Conservation (phyloP, 2,329 filamentous ascomycete species). For the Pyricularia sp. region DNA sequence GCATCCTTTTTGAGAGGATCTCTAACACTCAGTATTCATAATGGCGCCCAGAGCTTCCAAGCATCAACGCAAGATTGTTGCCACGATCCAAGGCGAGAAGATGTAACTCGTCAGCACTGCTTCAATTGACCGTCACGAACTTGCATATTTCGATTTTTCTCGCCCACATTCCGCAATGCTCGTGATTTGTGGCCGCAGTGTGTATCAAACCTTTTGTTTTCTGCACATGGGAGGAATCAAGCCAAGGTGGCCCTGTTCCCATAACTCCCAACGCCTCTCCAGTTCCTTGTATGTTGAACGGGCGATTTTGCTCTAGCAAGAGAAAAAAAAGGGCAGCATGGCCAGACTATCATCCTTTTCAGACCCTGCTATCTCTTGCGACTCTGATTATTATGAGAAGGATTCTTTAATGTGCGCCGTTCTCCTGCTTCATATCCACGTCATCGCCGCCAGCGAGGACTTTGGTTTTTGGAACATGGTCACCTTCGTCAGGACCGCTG, state of each 20-base stretch:
- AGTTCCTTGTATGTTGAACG: not conserved
- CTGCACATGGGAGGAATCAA: not conserved
- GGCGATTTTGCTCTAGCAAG: not conserved
- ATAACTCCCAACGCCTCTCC: slow-evolving; percentile 2
- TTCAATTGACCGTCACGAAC: not conserved
- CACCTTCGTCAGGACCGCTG: slow-evolving; percentile 35
- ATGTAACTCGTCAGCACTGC: slow-evolving; percentile 8
- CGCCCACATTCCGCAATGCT: not conserved
- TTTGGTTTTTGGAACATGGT: slow-evolving; percentile 54
- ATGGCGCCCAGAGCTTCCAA: slow-evolving; percentile 34
- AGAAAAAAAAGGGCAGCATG: too few species aligned
- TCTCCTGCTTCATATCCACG: slow-evolving; percentile 46
- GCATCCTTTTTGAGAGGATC: not conserved
- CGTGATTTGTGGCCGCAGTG: not conserved
- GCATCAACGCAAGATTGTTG: slow-evolving; percentile 75
- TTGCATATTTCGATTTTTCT: not conserved
- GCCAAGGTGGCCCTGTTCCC: not conserved
- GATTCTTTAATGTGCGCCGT: slow-evolving; percentile 19
- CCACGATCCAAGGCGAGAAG: slow-evolving; percentile 88
- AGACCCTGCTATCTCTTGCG: not conserved
- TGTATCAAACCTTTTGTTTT: not conserved
- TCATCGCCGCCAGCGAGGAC: slow-evolving; percentile 56
- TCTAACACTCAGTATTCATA: not conserved
- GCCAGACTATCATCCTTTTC: not conserved
- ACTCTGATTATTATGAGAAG: not conserved